A percentile compares a stretch with the other conserved stretches of the same genome.
These are phyloP conservation scores for Pyrenula massariospora DNA, from an alignment of 495 filamentous ascomycete species.

Conservation along the genomic window DNA sequence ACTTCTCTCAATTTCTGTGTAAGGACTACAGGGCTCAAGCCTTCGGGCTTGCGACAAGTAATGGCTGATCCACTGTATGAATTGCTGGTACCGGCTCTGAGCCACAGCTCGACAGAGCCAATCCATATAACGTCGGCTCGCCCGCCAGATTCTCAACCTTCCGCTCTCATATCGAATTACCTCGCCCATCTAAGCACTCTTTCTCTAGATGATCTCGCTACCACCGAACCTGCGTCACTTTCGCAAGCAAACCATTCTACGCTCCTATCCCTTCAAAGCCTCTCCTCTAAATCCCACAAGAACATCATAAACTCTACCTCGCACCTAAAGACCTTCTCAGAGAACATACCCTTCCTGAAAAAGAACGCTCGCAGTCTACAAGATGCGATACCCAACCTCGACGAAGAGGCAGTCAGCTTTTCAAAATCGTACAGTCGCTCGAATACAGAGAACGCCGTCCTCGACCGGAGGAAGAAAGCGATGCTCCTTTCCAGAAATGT, in stretches of 20 bases:
- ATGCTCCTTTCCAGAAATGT: conserved; percentile 82
- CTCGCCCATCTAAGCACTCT: conserved; percentile 71
- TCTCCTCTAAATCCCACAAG: conserved; percentile 88
- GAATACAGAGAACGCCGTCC: conserved; percentile 55
- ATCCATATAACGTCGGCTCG: conserved; percentile 15
- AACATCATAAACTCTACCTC: conserved; percentile 70
- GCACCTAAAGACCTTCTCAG: conserved; percentile 59
- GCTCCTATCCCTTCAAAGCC: conserved; percentile 73
- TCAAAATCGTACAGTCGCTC: conserved; percentile 69
- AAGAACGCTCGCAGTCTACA: conserved; percentile 52
- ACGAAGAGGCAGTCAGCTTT: conserved; percentile 67
- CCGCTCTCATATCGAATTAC: conserved; percentile 35
- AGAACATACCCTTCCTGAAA: conserved; percentile 55
- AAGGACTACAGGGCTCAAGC: no score
- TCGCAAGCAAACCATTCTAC: conserved; percentile 69
- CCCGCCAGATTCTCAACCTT: conserved; percentile 1
- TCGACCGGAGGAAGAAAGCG: conserved; percentile 68
- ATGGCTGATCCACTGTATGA: conserved; percentile 68
- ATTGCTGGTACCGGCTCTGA: conserved; percentile 54
- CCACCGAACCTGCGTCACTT: conserved; percentile 69
- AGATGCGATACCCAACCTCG: conserved; percentile 64
- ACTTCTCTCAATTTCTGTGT: no score
- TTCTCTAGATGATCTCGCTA: conserved; percentile 57
- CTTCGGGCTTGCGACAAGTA: not conserved
- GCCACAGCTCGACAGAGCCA: conserved; percentile 12